Conservation (phyloP, 805 yeast genomes). For the Candida hungchunana region DNA sequence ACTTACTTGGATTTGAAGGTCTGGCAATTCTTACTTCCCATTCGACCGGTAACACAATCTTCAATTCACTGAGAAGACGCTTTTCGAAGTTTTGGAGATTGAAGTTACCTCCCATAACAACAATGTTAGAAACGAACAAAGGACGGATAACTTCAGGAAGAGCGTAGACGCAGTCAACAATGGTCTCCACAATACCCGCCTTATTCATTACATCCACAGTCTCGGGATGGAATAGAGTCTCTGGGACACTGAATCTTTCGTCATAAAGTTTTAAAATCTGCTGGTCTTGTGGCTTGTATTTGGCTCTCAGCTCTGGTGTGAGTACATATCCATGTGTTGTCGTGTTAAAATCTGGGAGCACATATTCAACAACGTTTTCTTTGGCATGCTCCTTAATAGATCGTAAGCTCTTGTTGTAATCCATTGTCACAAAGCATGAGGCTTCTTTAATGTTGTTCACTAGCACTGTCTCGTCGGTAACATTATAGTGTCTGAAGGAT, state of each 20-base stretch:
- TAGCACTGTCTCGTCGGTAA: conserved; percentile 83
- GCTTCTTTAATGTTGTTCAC: conserved; percentile 83
- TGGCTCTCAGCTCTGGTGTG: conserved; percentile 28
- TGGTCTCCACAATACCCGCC: conserved; percentile 70
- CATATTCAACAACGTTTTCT: conserved; percentile 55
- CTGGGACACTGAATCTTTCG: conserved; percentile 88
- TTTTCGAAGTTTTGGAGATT: conserved; percentile 62
- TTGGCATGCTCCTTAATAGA: conserved; percentile 27
- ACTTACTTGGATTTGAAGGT: conserved; percentile 36
- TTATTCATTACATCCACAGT: conserved; percentile 68
- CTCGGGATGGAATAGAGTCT: conserved; percentile 80
- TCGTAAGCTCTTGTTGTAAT: conserved; percentile 48
- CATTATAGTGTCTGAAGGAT: conserved; percentile 88
- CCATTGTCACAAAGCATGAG: conserved; percentile 61
- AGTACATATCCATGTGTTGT: conserved; percentile 71
- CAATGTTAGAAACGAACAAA: conserved; percentile 71
- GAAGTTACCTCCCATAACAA: conserved; percentile 79
- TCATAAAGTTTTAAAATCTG: conserved; percentile 71
- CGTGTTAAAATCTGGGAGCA: conserved; percentile 83
- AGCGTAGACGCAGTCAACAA: conserved; percentile 61
- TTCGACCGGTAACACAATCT: conserved; percentile 64
- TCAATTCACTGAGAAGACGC: conserved; percentile 58
- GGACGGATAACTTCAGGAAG: conserved; percentile 76
- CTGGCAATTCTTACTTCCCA: conserved; percentile 55
- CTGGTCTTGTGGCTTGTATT: conserved; percentile 40